Base-by-base conservation (phyloP, 345 rosid species). In the Euphorbia peplus region DNA sequence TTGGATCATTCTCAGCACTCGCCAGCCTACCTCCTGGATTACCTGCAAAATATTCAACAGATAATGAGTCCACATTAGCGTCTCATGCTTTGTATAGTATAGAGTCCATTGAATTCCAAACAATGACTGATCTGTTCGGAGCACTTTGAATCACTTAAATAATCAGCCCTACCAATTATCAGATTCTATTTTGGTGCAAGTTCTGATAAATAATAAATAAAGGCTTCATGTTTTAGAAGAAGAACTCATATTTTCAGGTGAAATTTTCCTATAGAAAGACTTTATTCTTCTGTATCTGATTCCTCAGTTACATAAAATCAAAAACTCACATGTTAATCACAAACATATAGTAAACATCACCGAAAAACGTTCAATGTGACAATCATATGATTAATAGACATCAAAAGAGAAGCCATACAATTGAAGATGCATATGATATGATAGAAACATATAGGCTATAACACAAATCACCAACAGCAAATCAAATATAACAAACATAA, bases 91-190 rank as follows among this genome's bases (percentile, higher is more conserved):
- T 50, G 35, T 70, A 41, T 60, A 61, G 4, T 69, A 61, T n/a
- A n/a, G n/a, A n/a, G n/a, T 71, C 65, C 84, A 70, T 63, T 51
- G 21, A 41, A 69, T 67, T 73, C 79, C 73, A 76, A 70, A 66
- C 61, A 26, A 66, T 66, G 67, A 60, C 75, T 29, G 21, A 48
- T 29, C 78, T 68, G n/a, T 67, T 64, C 22, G 55, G 70, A 63
- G 69, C 76, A 60, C 62, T 72, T 70, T 30, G 66, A n/a, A 48
- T 73, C 61, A 69, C 76, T 88, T 85, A 62, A 66, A 68, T 66
- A 66, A 68, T 66, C 37, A 29, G 68, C 44, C 76, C 61, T 10
- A 47, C 30, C 60, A 62, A 60, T 46, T 15, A 29, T 77, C 46
- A 80, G 77, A 53, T 58, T 60, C 54, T 47, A 73, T 62, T 63